Evolutionary conservation across 768 basidiomycete species (phyloP), one percentile per base, ranked within the genome.

Genomic region (Pleurotus salmoneostramineus): DNA sequence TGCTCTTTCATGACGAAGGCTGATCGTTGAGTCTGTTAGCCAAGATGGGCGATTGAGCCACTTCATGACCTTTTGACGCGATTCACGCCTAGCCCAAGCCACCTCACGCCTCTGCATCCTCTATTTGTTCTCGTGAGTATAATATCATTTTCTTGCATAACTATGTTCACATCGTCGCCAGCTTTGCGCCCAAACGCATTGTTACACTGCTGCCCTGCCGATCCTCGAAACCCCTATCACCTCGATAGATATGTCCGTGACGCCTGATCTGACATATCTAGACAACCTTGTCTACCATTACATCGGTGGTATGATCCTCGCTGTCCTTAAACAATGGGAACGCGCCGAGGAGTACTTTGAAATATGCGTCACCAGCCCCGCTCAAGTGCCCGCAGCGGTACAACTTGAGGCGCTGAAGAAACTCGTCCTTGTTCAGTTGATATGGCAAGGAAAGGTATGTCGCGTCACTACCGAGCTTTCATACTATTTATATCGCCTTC

Each of bases 371-470:
- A 83, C 81, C 35, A 79, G 81, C 17, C 88, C 83, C 4, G 87
- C 80, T 27, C 73, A 68, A 7, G 77, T 71, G 42, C 82, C 84
- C 0, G 79, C 84, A 3, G 83, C 88, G 6, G 74, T 95, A 3
- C 93, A 96, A 68, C 70, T 94, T 64, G 93, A 95, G 66, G 93
- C 93, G 0, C 73, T 88, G 64, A 95, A 95, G 78, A 94, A 95
- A 71, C 73, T 93, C 48, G 72, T 81, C 17, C 75, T 95, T 4
- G 82, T 93, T 4, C 92, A 94, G 67, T 71, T 95, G 47, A 90
- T 95, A 57, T 75, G 81, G 17, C 78, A 83, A 54, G 94, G 94
- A 14, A 84, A 87, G 79, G 89, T 88, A 27, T 17, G 74, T 4
- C 8, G 31, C 17, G 21, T 5, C 48, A 34, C n/a, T 43, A 34